phyloP scores from a whole-genome alignment of 768 basidiomycete species.

The Naganishia kalamii region DNA sequence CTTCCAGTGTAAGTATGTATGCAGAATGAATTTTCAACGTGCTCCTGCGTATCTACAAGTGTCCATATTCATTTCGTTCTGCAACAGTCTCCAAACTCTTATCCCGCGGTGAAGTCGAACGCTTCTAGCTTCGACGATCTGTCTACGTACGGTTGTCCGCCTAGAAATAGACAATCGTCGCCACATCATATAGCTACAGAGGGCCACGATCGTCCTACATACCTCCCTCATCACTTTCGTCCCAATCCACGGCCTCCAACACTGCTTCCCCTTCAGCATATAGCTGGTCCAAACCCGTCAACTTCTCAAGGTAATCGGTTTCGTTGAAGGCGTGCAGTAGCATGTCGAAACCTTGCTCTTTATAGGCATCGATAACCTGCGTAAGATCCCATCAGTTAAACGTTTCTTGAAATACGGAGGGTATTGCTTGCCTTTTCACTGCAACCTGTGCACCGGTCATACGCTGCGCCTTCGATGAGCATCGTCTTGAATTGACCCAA shows the following conservation, averaged over 20 bases:
- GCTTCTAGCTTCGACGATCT: too few species aligned
- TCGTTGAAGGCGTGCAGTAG: conserved; percentile 77
- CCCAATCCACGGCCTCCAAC: conserved; percentile 70
- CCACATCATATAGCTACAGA: too few species aligned
- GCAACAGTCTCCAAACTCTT: too few species aligned
- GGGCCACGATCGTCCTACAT: too few species aligned
- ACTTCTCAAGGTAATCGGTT: conserved; percentile 60
- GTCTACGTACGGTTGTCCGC: too few species aligned
- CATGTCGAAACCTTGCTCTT: conserved; percentile 71
- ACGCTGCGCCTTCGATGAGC: conserved; percentile 77
- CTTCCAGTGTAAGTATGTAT: too few species aligned
- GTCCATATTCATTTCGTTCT: too few species aligned
- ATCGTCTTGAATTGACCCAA: conserved; percentile 79
- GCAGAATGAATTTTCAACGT: too few species aligned
- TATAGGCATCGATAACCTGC: conserved; percentile 76
- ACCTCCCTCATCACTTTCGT: conserved; percentile 51
- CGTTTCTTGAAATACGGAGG: background rate
- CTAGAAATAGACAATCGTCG: too few species aligned
- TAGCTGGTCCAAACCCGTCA: conserved; percentile 74
- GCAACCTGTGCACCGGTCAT: conserved; percentile 82
- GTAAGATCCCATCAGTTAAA: background rate
- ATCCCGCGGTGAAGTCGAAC: too few species aligned
- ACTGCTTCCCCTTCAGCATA: conserved; percentile 67
- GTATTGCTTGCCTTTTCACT: conserved; percentile 57
- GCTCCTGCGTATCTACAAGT: too few species aligned